Evolutionary conservation across 352 stramenopile species (phyloP).

Genomic region (Globisporangium lucens): DNA sequence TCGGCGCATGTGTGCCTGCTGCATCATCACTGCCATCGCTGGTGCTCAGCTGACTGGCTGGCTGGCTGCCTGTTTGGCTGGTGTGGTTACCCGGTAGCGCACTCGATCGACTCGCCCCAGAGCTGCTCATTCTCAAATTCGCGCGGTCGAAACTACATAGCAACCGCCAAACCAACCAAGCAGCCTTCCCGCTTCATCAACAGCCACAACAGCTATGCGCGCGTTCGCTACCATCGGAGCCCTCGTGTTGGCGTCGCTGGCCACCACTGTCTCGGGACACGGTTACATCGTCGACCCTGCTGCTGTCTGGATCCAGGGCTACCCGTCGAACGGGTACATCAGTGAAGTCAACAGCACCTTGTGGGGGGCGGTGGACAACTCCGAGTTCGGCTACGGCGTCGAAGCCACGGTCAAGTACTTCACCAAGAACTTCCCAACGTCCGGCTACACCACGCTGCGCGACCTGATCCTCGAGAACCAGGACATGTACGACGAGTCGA

Average conservation of each 20-base stretch:
- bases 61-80: not conserved
- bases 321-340: constrained; percentile 28
- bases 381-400: constrained; percentile 25
- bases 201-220: constrained; percentile 1
- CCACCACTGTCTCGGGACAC: constrained; percentile 18
- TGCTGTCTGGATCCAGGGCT: constrained; percentile 26
- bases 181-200: not conserved
- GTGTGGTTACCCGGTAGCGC: not conserved
- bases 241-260: constrained; percentile 12
- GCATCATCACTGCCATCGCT: not conserved
- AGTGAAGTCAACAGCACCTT: constrained; percentile 21
- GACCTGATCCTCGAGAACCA: constrained; percentile 28
- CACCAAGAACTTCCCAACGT: constrained; percentile 25
- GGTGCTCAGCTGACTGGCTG: not conserved
- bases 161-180: not conserved
- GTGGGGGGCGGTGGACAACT: constrained; percentile 20
- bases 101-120: not conserved
- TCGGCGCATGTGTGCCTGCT: not conserved
- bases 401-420: constrained; percentile 27
- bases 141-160: not conserved
- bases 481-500: not conserved
- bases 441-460: constrained; percentile 23
- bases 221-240: constrained; percentile 8
- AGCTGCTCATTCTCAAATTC: constrained; percentile 9
- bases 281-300: constrained; percentile 46